A percentile compares a stretch with the other conserved stretches of the same genome.
Evolutionary conservation across 1,284 basidiomycete genomes (phyloP).

Genomic region (Boletus hoseneyae): DNA sequence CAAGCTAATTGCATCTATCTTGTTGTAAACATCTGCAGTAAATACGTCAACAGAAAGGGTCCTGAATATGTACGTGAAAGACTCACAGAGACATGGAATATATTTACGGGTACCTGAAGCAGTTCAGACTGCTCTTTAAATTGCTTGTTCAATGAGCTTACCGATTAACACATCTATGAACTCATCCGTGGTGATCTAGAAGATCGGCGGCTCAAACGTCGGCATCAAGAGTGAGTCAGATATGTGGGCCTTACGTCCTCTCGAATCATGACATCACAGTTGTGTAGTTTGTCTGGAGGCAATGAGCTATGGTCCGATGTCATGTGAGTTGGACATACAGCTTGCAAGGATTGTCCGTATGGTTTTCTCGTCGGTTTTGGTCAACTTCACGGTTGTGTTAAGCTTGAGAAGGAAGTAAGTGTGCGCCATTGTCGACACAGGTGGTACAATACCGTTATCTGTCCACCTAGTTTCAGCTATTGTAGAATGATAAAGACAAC

Average conservation of each 20-base stretch:
- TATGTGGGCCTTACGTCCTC: slow-evolving; percentile 73
- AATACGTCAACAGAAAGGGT: background rate
- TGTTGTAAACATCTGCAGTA: slow-evolving; percentile 84
- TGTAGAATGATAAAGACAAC: background rate
- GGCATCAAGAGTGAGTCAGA: background rate
- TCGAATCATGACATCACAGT: slow-evolving; percentile 95
- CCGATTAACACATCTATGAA: slow-evolving; percentile 97
- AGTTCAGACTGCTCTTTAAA: slow-evolving; percentile 2
- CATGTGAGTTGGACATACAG: slow-evolving; percentile 47
- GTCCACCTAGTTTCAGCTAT: background rate
- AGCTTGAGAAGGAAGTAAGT: slow-evolving; percentile 47
- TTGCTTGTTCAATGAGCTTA: slow-evolving; percentile 24
- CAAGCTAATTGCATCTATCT: slow-evolving; percentile 87
- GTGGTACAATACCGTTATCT: slow-evolving; percentile 29
- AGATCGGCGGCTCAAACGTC: background rate
- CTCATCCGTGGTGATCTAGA: slow-evolving; percentile 90
- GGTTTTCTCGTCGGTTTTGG: slow-evolving; percentile 93
- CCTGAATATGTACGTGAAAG: background rate
- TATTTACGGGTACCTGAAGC: slow-evolving; percentile 85
- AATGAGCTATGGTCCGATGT: slow-evolving; percentile 6
- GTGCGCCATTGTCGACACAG: background rate
- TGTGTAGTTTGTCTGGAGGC: slow-evolving; percentile 74
- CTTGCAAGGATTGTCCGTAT: slow-evolving; percentile 88
- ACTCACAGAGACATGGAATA: slow-evolving; percentile 81
- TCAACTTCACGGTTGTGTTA: slow-evolving; percentile 88